Conservation (phyloP, 768 basidiomycete species). For the Suillus ampliporus region DNA sequence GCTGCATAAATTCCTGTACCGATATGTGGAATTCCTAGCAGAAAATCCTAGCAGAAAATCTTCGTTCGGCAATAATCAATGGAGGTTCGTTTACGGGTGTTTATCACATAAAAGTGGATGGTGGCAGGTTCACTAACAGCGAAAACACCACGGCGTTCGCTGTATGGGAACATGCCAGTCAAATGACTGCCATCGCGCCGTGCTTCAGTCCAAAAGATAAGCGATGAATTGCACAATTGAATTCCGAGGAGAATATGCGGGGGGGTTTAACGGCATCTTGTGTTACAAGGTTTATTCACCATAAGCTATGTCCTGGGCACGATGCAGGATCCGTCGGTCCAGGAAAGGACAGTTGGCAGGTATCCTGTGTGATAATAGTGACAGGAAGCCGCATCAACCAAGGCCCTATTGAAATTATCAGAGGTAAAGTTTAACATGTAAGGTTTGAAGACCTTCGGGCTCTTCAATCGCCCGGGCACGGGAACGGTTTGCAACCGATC, state of each 20-base stretch:
- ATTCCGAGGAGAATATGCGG: neutral
- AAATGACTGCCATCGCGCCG: neutral
- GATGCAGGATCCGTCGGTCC: neutral
- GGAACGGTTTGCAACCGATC: neutral
- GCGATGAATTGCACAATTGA: neutral
- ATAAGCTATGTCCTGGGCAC: neutral
- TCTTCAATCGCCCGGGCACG: neutral
- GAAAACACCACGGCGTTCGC: neutral
- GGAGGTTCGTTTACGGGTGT: too few species aligned
- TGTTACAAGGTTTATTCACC: neutral
- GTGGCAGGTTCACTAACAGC: neutral
- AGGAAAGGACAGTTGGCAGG: neutral
- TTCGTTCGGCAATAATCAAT: neutral
- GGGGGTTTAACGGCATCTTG: neutral
- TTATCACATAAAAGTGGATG: neutral
- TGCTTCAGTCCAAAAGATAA: neutral
- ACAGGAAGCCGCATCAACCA: neutral
- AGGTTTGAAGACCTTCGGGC: neutral
- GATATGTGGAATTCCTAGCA: neutral
- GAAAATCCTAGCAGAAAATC: neutral
- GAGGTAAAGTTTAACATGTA: constrained; percentile 1
- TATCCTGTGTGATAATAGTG: neutral
- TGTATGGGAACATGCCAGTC: neutral
- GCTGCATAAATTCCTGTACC: neutral
- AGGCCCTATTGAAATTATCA: neutral